Base-by-base conservation (phyloP, 164 flowering plant genomes). In the Liriodendron chinense region DNA sequence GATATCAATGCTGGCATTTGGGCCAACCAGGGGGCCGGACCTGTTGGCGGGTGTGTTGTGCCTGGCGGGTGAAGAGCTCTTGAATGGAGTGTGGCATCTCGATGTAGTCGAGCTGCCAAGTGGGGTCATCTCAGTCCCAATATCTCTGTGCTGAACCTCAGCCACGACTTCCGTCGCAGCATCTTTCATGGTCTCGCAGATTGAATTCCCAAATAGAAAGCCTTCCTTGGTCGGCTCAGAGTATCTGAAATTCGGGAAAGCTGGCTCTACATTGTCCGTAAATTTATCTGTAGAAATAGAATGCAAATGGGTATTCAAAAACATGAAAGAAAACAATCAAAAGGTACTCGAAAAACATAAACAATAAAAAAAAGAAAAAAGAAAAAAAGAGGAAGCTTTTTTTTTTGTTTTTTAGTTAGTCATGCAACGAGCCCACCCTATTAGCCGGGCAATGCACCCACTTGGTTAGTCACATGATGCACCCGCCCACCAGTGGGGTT, bases 71-170 rank as follows among this genome's bases (percentile, higher is more conserved):
- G 97, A 93, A 68, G 85, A 83, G 82, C 75, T 82, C 80, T 85
- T 88, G 83, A 86, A 80, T 14, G 97, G 94, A 5, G 93, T 89
- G 71, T 84, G 89, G 76, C 94, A 88, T 75, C 94, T 85, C 4
- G 97, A 87, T 50, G 89, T 84, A 2, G 89, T 90, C 22, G 91
- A 87, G 76, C 98, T 92, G 9, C 91, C 94, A 0, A 89, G 78
- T 0, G 98, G 98, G 23, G 99, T 92, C 98, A 93, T 92, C 79
- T 92, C 97, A 20, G 99, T 95, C 34, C 98, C 99, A 59, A 86
- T 66, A 74, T 95, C 97, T 79, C 90, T 82, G 77, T 88, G 93
- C 50, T 56, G 82, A 28, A 88, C 80, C 71, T 84, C 85, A 64
- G 85, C 79, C 72, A 85, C 78, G 24, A 81, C 82, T 73, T 85